Evolutionary conservation across 1,284 basidiomycete species (phyloP).

Genomic region (Volvariella surrecta): DNA sequence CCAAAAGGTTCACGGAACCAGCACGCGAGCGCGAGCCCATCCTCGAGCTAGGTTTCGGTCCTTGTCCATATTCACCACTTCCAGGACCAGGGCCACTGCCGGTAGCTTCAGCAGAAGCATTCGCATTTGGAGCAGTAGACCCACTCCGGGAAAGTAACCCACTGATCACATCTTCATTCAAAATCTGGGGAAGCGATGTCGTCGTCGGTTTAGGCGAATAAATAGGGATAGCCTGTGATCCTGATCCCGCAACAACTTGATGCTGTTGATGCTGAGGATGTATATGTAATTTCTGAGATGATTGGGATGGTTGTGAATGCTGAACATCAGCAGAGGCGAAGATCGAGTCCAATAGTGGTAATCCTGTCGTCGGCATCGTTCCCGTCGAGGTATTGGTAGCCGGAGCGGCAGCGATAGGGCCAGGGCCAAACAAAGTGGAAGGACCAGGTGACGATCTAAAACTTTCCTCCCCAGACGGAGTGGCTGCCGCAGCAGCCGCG

Average conservation of each 20-base stretch:
- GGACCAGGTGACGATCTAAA: background rate
- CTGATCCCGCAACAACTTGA: constrained; percentile 1
- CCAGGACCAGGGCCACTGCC: no score
- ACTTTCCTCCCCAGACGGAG: constrained; percentile 11
- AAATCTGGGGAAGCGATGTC: constrained; percentile 37
- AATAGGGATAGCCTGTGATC: constrained; percentile 9
- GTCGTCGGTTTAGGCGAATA: constrained; percentile 26
- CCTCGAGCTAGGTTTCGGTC: no score
- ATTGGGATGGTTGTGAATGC: no score
- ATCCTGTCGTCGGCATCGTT: constrained; percentile 1
- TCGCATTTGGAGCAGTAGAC: constrained; percentile 25
- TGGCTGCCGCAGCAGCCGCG: constrained; percentile 11
- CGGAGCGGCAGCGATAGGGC: background rate
- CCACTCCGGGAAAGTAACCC: constrained; percentile 41
- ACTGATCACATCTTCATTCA: constrained; percentile 57
- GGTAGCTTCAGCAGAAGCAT: no score
- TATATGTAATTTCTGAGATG: no score
- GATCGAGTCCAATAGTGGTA: constrained; percentile 13
- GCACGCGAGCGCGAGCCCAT: no score
- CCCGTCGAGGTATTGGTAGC: background rate
- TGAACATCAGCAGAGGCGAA: constrained; percentile 12
- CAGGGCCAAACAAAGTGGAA: background rate
- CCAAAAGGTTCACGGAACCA: no score
- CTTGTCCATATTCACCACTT: no score
- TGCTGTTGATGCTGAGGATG: constrained; percentile 2